Evolutionary conservation across 768 basidiomycete genomes (phyloP), one percentile per base, ranked within the genome.

Genomic region (Boletus subparvulus): DNA sequence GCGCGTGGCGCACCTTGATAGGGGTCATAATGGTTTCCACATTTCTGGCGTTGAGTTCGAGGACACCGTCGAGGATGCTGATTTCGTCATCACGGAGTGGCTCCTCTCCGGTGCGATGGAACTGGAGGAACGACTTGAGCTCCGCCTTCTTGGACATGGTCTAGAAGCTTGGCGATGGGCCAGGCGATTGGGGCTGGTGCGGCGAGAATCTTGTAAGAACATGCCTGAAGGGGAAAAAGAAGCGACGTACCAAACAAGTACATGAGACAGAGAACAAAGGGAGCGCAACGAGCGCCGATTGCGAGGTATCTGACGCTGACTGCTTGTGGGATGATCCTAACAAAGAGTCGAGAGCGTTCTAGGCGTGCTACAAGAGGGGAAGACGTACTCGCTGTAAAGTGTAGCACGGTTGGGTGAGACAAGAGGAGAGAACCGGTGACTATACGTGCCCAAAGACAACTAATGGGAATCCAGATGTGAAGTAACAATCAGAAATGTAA

Each of bases 21-120:
- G 86, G 85, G 0, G 91, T 92, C 92, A 94, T 92, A 57, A 94
- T 91, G 21, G 80, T 75, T 61, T 86, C 82, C 0, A 88, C 91
- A 26, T 80, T 83, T 68, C 92, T 92, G 17, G 80, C 83, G 63
- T 87, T 90, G 47, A 92, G 77, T 64, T 91, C 90, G 52, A 90
- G 69, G 1, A 91, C 88, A 2, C 89, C 89, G 64, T 90, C 91
- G 46, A 92, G 73, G 45, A 92, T 92, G 55, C 82, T 79, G 37
- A 92, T 89, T 65, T 92, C 90, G 51, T 92, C 90, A 65, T 92
- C 90, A 6, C 88, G 78, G 1, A 92, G 77, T 0, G 80, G 80
- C 45, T 92, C 90, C 62, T 88, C 83, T 7, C 88, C 90, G 0
- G 80, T 83, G 26, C 88, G 82, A 64, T 92, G 88, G 67, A 92